Base-by-base conservation (phyloP, 2,329 filamentous ascomycete species). In the Cordyceps javanica region DNA sequence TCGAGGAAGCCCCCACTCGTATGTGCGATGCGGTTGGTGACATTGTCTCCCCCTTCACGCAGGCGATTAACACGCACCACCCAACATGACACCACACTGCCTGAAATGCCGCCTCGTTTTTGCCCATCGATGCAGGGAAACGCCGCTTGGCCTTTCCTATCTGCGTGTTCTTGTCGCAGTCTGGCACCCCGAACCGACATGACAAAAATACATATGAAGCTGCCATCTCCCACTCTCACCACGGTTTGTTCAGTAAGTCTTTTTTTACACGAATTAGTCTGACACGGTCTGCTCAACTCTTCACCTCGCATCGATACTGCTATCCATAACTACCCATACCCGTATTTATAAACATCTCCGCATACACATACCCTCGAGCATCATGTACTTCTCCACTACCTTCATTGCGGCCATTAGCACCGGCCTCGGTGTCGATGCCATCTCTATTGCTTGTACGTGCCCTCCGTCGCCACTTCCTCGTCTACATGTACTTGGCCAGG, bases 351-450 rank as follows among this genome's bases (percentile, higher is more conserved):
- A 2, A 10, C 32, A 19, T 16, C 13, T 19, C 38, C n/a, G 5
- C 14, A 26, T 28, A 54, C 6, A 54, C 21, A 54, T 34, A 32
- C 51, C 28, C 23, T 14, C 10, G 25, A 32, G 3, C 2, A 28
- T 14, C 14, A 55, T 55, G 52, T 55, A 55, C 41, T 55, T 55
- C 16, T 55, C 52, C 30, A 55, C 52, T 16, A 55, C 52, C 41
- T 55, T 55, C n/a, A 21, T 55, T 28, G 42, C 52, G 3, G 52
- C 52, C 32, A 38, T 55, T 28, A 46, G 39, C 52, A 45, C 52
- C 16, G 30, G 52, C 52, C 14, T 45, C 28, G 52, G 52, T 19
- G 41, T 46, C 10, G 52, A 55, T 13, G 52, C 32, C 52, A 46
- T 23, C 16, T 46, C 52, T 23, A 26, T 55, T 36, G 30, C 41